Evolutionary conservation across 2,329 filamentous ascomycete genomes (phyloP).

Genomic region (Dactylonectria estremocensis): DNA sequence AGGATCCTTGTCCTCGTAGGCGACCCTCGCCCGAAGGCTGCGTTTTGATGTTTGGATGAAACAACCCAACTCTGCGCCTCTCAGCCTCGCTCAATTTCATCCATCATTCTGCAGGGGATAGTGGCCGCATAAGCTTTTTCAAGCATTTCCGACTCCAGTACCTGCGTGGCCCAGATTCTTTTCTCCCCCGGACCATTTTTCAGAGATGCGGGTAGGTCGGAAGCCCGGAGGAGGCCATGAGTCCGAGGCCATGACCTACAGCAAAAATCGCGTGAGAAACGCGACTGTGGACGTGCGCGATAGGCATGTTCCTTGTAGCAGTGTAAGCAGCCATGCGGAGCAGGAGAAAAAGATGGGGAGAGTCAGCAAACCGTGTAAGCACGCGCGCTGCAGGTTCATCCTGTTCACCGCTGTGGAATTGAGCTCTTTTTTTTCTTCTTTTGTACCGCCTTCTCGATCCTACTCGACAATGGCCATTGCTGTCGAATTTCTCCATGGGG

Average conservation of each 20-base stretch:
- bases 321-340: neutral
- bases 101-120: slow-evolving; percentile 2
- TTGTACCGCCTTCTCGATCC: slow-evolving; percentile 13
- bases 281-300: neutral
- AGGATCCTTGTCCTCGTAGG: neutral
- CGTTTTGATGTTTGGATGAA: slow-evolving; percentile 6
- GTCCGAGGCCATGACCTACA: slow-evolving; percentile 24
- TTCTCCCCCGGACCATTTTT: slow-evolving; percentile 17
- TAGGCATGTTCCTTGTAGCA: slow-evolving; percentile 10
- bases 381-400: slow-evolving; percentile 21
- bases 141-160: neutral
- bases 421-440: neutral
- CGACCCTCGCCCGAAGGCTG: neutral
- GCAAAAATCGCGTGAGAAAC: slow-evolving; percentile 21
- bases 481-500: slow-evolving; percentile 11
- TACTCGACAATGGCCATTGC: slow-evolving; percentile 21
- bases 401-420: slow-evolving; percentile 25
- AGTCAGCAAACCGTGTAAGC: neutral
- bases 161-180: slow-evolving; percentile 1
- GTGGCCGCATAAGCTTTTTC: neutral
- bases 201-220: slow-evolving; percentile 11
- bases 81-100: neutral
- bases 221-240: slow-evolving; percentile 12
- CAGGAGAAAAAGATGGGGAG: neutral
- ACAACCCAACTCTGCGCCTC: neutral